Evolutionary conservation across 805 yeast genomes (phyloP), one percentile per base, ranked within the genome.

Genomic region (Ogataea thermomethanolica): DNA sequence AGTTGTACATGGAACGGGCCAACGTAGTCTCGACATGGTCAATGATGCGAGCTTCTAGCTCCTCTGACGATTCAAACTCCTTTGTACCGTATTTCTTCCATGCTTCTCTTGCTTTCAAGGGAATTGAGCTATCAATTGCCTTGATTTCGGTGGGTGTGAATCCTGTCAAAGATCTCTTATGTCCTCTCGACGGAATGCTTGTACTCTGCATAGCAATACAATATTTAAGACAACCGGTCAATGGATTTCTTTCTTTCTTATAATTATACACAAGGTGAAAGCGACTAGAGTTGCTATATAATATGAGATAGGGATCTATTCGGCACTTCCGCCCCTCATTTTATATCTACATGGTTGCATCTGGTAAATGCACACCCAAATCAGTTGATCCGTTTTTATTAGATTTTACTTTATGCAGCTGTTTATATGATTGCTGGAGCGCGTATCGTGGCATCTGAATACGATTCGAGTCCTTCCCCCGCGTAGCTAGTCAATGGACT

Each of bases 1-100:
- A 87, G 57, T 90, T 90, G 74, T 84, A 87, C 70, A 89, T 69
- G 25, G 91, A 86, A 54, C 97, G 75, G n/a, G 95, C 97, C 59
- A 89, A 70, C 1, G 90, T 78, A 29, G 95, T 85, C 64, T 89
- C 97, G 29, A 90, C 96, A 62, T 90, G 95, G 50, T 79, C 76
- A 36, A 89, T 83, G 59, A 89, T 84, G 43, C 73, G 72, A 28
- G 67, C 55, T 59, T 88, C 84, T 53, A 89, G 84, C 22, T 70
- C 78, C 7, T 74, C 82, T 34, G 67, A 69, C 37, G 72, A 63
- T 11, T 53, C 46, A 45, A 76, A 70, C 50, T 74, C 78, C 48
- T 66, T 62, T 24, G 77, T 78, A 25, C 81, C 76, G 58, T 75
- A 80, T 58, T 80, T 81, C 51, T 74, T 70, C 97, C 97, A 89